Base-by-base conservation (phyloP, 208 protist genomes). In the Leishmania tarentolae region DNA sequence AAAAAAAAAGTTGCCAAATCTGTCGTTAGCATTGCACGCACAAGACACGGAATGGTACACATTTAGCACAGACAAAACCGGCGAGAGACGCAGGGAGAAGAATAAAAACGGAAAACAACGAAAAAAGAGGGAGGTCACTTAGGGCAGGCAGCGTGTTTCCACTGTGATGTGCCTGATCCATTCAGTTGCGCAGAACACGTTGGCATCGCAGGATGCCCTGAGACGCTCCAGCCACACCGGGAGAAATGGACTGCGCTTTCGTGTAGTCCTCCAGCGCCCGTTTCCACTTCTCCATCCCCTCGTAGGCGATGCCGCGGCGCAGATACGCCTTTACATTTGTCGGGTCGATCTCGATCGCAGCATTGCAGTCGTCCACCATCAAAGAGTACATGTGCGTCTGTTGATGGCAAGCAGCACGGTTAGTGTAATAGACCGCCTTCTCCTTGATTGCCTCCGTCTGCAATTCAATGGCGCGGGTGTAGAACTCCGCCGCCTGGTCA, bases 241-340 rank as follows among this genome's bases (percentile, higher is more conserved):
- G 93, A 46, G 93, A 50, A 46, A 97, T 52, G 28, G 44, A 66
- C 69, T 94, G 92, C 35, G 87, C 93, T 63, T 86, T 83, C 57
- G 91, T 94, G 87, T 95, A 98, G 83, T 98, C 95, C 37, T 94
- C 90, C 70, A 97, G 83, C 17, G 95, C 95, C 50, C 93, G 88
- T 80, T 95, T 89, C 96, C 96, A 98, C 82, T 95, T 95, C 85
- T 98, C 95, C 81, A 97, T 87, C 28, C 95, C 94, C 83, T 98
- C 95, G 78, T 97, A 94, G 24, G 96, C 95, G 56, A 98, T 96
- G 40, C 90, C 96, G n/a, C 96, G 90, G 40, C 96, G 92, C 71
- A 98, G 85, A 85, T 93, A 90, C 17, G 95, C 96, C 92, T 98
- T 98, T n/a, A 95, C 88, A 76, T 98, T 90, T 15, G 53, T 79